Percentiles rank a stretch among this genome's conserved stretches.
Evolutionary conservation across 176 grass and related monocot genomes (phyloP).

Genomic region (Zea luxurians): DNA sequence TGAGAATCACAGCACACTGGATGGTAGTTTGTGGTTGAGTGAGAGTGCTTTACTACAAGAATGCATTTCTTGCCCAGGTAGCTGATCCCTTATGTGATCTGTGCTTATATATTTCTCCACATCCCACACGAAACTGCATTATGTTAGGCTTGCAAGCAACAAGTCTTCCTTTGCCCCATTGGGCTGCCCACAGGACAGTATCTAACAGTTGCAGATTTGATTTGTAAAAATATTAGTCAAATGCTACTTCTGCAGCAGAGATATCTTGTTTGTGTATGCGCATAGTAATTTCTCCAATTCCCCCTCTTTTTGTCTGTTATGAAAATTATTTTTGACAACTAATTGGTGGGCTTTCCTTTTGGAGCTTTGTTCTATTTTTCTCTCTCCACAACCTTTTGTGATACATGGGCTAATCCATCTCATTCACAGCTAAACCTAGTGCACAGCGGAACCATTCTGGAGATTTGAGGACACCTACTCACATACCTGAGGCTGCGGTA

Average conservation of each 20-base stretch:
- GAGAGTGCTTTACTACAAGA: neutral
- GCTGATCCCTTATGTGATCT: constrained; percentile 5
- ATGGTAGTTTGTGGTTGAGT: constrained; percentile 15
- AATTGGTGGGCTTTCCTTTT: constrained; percentile 10
- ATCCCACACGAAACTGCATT: constrained; percentile 21
- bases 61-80: constrained; percentile 32
- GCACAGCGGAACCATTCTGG: constrained; percentile 60
- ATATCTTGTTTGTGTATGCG: constrained; percentile 15
- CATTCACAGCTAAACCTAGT: constrained; percentile 74
- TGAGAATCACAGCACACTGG: neutral
- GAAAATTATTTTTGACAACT: constrained; percentile 6
- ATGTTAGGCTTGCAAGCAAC: constrained; percentile 6
- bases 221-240: constrained; percentile 13
- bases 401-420: constrained; percentile 39
- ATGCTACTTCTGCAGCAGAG: constrained; percentile 28
- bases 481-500: constrained; percentile 73
- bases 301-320: neutral
- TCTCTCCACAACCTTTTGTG: constrained; percentile 30
- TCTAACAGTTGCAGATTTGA: constrained; percentile 2
- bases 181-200: constrained; percentile 18
- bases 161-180: constrained; percentile 23
- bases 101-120: constrained; percentile 3
- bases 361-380: constrained; percentile 25
- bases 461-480: constrained; percentile 77
- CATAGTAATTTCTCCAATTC: neutral